Base-by-base conservation (phyloP, 2,329 filamentous ascomycete species). In the Pseudogymnoascus sp. region DNA sequence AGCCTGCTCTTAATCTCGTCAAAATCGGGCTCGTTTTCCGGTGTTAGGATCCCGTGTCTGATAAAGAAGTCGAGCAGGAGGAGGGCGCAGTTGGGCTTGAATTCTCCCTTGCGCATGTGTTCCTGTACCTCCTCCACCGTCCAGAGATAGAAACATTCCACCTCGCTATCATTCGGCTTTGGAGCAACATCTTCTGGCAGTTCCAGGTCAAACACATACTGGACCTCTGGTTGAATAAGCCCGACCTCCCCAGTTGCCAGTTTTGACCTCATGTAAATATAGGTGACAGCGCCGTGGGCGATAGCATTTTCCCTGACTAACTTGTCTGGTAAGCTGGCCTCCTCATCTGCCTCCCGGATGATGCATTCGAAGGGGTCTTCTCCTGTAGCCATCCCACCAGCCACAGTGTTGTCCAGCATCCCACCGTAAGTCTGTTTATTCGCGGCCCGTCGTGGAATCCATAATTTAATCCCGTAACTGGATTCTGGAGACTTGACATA, bases 401-500 rank as follows among this genome's bases (percentile, higher is more conserved):
- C 95, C 5, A 96, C 95, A 1, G 92, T 92, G 74, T 97, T 99
- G 75, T 99, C 95, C 67, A 99, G 80, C 71, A 97, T 93, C n/a
- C 89, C 83, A 0, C 89, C 88, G 72, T 93, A 99, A 0, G 92
- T 97, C 67, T 90, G 85, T 79, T 97, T 99, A 63, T 80, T 83
- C 60, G 79, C 80, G 11, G 92, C 84, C 8, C 95, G 83, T 52
- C 87, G 83, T 3, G 95, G 90, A 1, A 96, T 84, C 93, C 95
- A 97, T 41, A 99, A 80, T 70, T 86, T 88, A 49, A 96, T 76
- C 16, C 87, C 88, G 61, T 81, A 75, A 40, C 65, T 74, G 45
- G 70, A 76, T 1, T 76, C 70, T 31, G 73, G 74, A 40, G 81
- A 78, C 21, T 77, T 74, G 23, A 88, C 82, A 70, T 89, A 96